phyloP scores from a whole-genome alignment of 2,329 filamentous ascomycete genomes.

The Fusarium piperis region DNA sequence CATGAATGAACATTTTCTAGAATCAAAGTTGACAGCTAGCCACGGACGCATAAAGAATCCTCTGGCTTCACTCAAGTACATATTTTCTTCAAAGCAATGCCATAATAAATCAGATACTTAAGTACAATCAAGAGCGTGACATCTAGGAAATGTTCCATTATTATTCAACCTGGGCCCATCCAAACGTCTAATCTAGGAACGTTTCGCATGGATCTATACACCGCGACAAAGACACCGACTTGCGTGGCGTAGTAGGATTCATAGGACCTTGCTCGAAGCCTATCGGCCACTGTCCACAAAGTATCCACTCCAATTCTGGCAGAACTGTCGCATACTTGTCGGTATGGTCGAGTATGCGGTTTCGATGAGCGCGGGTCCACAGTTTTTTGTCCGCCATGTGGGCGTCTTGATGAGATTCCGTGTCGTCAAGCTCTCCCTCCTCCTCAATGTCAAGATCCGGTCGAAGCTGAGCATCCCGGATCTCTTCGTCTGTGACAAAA shows the following conservation, averaged over 20 bases:
- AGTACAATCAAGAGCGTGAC: too few relatives aligned
- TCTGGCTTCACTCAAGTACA: too few relatives aligned
- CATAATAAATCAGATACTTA: too few relatives aligned
- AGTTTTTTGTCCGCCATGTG: too few relatives aligned
- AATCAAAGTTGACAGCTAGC: too few relatives aligned
- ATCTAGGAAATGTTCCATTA: too few relatives aligned
- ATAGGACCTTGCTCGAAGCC: not conserved
- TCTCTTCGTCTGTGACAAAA: not conserved
- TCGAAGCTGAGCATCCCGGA: not conserved
- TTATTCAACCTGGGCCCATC: too few relatives aligned
- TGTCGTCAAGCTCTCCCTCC: not conserved
- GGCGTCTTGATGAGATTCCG: not conserved
- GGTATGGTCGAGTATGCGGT: slow-evolving; percentile 28
- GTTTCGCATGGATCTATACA: not conserved
- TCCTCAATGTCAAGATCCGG: not conserved
- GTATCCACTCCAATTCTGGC: slow-evolving; percentile 21
- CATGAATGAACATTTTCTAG: too few relatives aligned
- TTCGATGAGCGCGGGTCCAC: slow-evolving; percentile 21
- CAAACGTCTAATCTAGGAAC: not conserved
- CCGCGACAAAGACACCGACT: not conserved
- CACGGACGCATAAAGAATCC: too few relatives aligned
- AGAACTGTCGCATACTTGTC: slow-evolving; percentile 18
- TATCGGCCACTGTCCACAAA: slow-evolving; percentile 20
- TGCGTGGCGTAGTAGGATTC: not conserved
- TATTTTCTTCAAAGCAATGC: too few relatives aligned